Percentiles rank a stretch among this genome's conserved stretches.
Evolutionary conservation across 768 basidiomycete genomes (phyloP).

Genomic region (Royoungia palumana): DNA sequence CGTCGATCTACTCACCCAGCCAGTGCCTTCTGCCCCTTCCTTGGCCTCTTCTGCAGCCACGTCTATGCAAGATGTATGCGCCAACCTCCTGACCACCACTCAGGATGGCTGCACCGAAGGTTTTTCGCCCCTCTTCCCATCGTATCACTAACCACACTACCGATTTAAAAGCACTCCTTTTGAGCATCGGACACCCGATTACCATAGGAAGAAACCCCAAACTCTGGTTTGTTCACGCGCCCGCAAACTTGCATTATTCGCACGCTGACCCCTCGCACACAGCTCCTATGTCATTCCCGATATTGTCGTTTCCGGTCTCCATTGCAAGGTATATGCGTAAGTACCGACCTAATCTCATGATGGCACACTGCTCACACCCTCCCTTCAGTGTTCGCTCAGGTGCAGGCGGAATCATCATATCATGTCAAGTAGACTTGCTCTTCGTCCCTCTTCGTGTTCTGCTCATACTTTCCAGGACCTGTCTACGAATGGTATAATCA

Average conservation of each 20-base stretch:
- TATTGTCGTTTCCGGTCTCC: constrained; percentile 60
- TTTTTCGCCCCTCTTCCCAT: constrained; percentile 18
- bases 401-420: constrained; percentile 69
- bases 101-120: constrained; percentile 66
- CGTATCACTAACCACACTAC: background rate
- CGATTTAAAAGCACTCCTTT: constrained; percentile 46
- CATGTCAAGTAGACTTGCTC: constrained; percentile 58
- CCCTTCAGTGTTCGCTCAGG: constrained; percentile 59
- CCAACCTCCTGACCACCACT: constrained; percentile 62
- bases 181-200: constrained; percentile 60
- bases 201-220: constrained; percentile 72
- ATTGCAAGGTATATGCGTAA: constrained; percentile 81
- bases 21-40: constrained; percentile 26
- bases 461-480: constrained; percentile 48
- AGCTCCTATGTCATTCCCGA: constrained; percentile 65
- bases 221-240: constrained; percentile 53
- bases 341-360: constrained; percentile 16
- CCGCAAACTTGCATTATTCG: background rate
- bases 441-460: background rate
- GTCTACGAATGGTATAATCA: constrained; percentile 70
- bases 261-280: constrained; percentile 1
- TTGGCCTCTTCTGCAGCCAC: constrained; percentile 6
- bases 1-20: constrained; percentile 27
- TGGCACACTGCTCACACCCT: background rate
- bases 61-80: constrained; percentile 53